Evolutionary conservation across 768 basidiomycete species (phyloP).

Genomic region (Lactarius hatsudake): DNA sequence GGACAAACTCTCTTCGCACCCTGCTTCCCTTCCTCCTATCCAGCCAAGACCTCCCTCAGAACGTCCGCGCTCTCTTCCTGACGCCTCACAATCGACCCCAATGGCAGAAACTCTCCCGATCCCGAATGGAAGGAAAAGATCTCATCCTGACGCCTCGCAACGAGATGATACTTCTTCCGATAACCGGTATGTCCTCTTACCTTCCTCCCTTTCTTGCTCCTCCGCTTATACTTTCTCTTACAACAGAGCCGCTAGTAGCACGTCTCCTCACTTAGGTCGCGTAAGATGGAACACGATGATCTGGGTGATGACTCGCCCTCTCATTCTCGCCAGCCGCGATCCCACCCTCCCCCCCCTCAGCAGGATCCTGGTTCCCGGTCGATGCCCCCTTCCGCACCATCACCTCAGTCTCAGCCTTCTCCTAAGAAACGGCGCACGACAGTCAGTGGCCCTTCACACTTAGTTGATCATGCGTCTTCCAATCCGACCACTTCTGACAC

Average conservation of each 20-base stretch:
- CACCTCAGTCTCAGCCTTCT: conserved; percentile 23
- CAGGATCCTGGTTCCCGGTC: conserved; percentile 21
- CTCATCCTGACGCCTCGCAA: conserved; percentile 23
- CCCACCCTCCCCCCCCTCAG: conserved; percentile 10
- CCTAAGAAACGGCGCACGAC: conserved; percentile 71
- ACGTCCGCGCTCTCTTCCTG: conserved; percentile 28
- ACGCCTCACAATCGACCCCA: conserved; percentile 26
- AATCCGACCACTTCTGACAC: conserved; percentile 33
- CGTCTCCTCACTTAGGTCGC: conserved; percentile 45
- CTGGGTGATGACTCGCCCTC: conserved; percentile 42
- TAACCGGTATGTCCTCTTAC: conserved; percentile 27
- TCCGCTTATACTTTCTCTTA: conserved; percentile 17
- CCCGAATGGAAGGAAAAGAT: conserved; percentile 32
- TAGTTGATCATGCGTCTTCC: conserved; percentile 51
- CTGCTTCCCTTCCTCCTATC: conserved; percentile 64
- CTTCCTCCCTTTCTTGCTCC: conserved; percentile 19
- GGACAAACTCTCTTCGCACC: conserved; percentile 45
- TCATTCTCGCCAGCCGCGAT: conserved; percentile 22
- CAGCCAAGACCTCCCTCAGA: conserved; percentile 42
- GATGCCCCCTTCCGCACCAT: conserved; percentile 21
- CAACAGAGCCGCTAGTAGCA: conserved; percentile 32
- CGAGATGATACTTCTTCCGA: conserved; percentile 16
- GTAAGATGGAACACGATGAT: conserved; percentile 66
- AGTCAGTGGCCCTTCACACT: conserved; percentile 56
- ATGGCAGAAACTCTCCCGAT: conserved; percentile 24